These are phyloP conservation scores for Tylopilus cervinicoccineus DNA, from an alignment of 768 basidiomycete genomes.

Conservation along the genomic window DNA sequence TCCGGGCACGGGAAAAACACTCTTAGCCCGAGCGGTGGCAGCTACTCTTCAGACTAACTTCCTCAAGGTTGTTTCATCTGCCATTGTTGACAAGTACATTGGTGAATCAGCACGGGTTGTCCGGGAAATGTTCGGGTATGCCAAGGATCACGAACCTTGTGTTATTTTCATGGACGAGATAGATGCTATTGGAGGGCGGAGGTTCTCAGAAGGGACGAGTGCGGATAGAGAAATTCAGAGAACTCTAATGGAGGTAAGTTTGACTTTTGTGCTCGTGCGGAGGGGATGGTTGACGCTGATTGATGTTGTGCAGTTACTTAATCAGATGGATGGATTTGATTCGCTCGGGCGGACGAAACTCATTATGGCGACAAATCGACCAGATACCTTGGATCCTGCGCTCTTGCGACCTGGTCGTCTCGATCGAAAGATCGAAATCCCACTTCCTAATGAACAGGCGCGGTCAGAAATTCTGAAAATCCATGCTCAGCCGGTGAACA, in stretches of 20 bases:
- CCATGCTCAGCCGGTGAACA: constrained; percentile 91
- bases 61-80: constrained; percentile 96
- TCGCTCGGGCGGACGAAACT: constrained; percentile 93
- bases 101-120: constrained; percentile 96
- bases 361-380: constrained; percentile 99
- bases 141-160: constrained; percentile 95
- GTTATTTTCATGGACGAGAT: constrained; percentile 99
- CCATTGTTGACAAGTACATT: constrained; percentile 98
- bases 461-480: constrained; percentile 97
- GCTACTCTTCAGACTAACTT: constrained; percentile 95
- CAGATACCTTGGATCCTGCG: constrained; percentile 96
- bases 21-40: constrained; percentile 93
- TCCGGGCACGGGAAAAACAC: constrained; percentile 94
- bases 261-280: neutral
- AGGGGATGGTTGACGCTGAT: neutral
- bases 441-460: constrained; percentile 95
- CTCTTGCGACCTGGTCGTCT: constrained; percentile 93
- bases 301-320: constrained; percentile 63
- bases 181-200: constrained; percentile 92
- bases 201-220: constrained; percentile 93
- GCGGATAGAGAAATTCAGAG: constrained; percentile 99
- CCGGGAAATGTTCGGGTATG: constrained; percentile 99
- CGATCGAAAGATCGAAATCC: constrained; percentile 97
- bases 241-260: constrained; percentile 91
- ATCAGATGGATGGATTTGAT: constrained; percentile 99